Evolutionary conservation across 169 alveolate species (phyloP), one percentile per base, ranked within the genome.

Genomic region (Plasmodium coatneyi): DNA sequence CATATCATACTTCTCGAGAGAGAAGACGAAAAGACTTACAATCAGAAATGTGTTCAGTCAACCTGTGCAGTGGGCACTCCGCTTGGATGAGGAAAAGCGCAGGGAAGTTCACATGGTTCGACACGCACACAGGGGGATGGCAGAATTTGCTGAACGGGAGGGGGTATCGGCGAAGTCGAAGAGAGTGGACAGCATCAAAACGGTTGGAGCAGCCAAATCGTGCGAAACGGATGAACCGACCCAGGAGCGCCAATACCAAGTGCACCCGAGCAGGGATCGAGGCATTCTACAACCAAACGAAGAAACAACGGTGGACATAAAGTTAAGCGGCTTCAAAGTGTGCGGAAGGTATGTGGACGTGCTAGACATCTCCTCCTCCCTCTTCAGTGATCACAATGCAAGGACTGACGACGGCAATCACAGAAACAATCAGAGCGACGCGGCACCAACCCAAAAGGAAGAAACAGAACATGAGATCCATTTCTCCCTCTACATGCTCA

Each of bases 261-360:
- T 83, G 52, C 76, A 83, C 5, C 22, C 76, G n/a, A 46, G 66
- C 19, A 83, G 78, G n/a, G 39, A 71, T 9, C 19, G 32, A 12
- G 92, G 71, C 28, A 30, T 71, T 39, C 56, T 89, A 41, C 41
- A 89, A 78, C 66, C 82, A n/a, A 60, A 89, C 19, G 78, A 25
- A 25, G 94, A 79, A 19, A 46, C 14, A 5, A 78, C 81, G 14
- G 72, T 89, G 46, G 74, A 79, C 0, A 41, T 89, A 79, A 89
- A 56, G 72, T 12, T 89, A 56, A 80, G 81, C 46, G 81, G 81
- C 32, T 14, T 79, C 28, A 36, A 22, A 22, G 5, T 36, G 9
- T 28, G 72, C 25, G 94, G 94, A 32, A 78, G 82, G 22, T 89
- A 79, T 60, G 84, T 89, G 22, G 94, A 89, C 39, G 82, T 89